Percentiles rank a stretch among this genome's conserved stretches.
Evolutionary conservation across 176 grass and related monocot species (phyloP).

Genomic region (Avena insularis): DNA sequence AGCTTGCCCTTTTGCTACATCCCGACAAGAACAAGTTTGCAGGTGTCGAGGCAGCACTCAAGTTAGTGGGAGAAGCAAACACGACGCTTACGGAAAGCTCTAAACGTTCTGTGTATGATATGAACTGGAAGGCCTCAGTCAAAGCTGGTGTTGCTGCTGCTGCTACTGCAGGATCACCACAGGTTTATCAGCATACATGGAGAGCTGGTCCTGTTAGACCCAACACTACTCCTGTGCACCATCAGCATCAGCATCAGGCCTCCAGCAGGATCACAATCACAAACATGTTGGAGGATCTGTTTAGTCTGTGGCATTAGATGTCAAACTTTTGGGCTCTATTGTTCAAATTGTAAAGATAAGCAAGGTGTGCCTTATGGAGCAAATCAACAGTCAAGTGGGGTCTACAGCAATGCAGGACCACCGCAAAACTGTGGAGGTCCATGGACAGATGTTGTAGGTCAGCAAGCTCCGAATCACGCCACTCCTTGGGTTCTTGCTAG

Average conservation of each 20-base stretch:
- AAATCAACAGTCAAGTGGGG: slow-evolving; percentile 45
- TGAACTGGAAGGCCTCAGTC: slow-evolving; percentile 57
- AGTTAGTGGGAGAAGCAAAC: slow-evolving; percentile 84
- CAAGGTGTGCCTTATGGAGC: slow-evolving; percentile 45
- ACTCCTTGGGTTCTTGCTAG: slow-evolving; percentile 39
- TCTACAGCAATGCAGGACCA: slow-evolving; percentile 37
- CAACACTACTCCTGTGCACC: slow-evolving; percentile 20
- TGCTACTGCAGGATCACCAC: background rate
- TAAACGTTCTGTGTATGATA: slow-evolving; percentile 65
- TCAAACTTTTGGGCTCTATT: slow-evolving; percentile 26
- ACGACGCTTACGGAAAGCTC: slow-evolving; percentile 57
- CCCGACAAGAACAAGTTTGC: slow-evolving; percentile 87
- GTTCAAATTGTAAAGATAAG: slow-evolving; percentile 6
- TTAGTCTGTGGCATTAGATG: slow-evolving; percentile 74
- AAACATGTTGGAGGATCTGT: slow-evolving; percentile 81
- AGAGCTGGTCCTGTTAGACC: slow-evolving; percentile 41
- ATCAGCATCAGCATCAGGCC: slow-evolving; percentile 23
- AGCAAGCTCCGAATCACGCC: slow-evolving; percentile 34
- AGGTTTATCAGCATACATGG: slow-evolving; percentile 40
- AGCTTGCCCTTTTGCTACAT: slow-evolving; percentile 82
- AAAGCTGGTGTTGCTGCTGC: background rate
- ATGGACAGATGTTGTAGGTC: slow-evolving; percentile 42
- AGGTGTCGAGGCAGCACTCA: slow-evolving; percentile 86
- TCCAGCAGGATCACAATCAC: slow-evolving; percentile 24
- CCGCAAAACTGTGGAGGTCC: slow-evolving; percentile 43